A percentile compares a stretch with the other conserved stretches of the same genome.
phyloP scores from a whole-genome alignment of 73 alveolate genomes.

The Blepharisma stoltei region DNA sequence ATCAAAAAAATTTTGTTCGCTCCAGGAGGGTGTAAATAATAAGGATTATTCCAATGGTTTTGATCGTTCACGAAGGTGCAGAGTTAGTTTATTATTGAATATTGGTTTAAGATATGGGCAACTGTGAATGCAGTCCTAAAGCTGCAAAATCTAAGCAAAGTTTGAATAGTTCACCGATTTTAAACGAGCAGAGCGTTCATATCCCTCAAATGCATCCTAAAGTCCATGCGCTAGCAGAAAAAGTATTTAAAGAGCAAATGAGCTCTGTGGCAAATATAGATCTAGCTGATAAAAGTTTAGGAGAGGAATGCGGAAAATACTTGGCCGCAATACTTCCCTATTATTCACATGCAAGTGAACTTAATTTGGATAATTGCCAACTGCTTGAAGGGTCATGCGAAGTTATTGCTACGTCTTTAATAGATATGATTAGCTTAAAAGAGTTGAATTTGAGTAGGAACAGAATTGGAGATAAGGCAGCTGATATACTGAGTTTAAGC shows the following conservation, averaged over 20 bases:
- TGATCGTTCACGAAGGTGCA: too few relatives aligned
- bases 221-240: background rate
- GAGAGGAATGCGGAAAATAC: background rate
- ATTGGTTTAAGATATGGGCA: too few relatives aligned
- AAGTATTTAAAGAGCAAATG: background rate
- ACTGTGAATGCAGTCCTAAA: too few relatives aligned
- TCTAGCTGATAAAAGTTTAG: background rate
- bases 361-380: background rate
- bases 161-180: too few relatives aligned
- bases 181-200: background rate
- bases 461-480: background rate
- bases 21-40: too few relatives aligned
- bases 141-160: too few relatives aligned
- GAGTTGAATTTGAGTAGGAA: background rate
- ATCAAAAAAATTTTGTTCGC: too few relatives aligned
- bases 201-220: background rate
- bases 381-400: background rate
- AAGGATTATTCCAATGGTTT: too few relatives aligned
- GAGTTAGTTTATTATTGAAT: too few relatives aligned
- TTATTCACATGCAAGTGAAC: background rate
- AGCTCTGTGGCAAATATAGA: background rate
- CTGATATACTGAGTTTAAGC: background rate
- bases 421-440: background rate
- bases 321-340: background rate
- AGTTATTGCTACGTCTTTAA: background rate